Conservation (phyloP, 116 monocot species). For the Posidonia oceanica region DNA sequence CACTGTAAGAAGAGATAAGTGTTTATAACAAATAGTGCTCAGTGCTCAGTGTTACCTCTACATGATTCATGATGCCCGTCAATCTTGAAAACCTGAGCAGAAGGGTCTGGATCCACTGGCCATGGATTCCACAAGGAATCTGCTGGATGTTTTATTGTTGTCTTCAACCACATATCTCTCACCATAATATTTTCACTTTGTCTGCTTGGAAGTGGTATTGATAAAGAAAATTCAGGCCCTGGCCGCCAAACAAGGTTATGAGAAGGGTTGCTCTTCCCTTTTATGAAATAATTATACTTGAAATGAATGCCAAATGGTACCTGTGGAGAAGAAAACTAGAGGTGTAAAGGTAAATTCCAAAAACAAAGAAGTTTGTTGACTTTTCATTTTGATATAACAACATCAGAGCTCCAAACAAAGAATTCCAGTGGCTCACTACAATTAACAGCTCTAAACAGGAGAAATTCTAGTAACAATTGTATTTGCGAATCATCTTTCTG, state of each 20-base stretch:
- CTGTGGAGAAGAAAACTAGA: slow-evolving; percentile 16
- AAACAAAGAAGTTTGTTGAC: neutral
- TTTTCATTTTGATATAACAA: neutral
- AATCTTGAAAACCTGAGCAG: slow-evolving; percentile 11
- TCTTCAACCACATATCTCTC: slow-evolving; percentile 77
- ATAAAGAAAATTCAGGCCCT: slow-evolving; percentile 73
- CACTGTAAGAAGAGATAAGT: slow-evolving; percentile 18
- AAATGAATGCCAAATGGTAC: slow-evolving; percentile 72
- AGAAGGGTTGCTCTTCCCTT: slow-evolving; percentile 21
- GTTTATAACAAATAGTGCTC: neutral
- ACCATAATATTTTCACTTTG: slow-evolving; percentile 48
- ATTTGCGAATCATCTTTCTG: too few species aligned
- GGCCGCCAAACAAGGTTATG: slow-evolving; percentile 49
- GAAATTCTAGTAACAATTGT: too few species aligned
- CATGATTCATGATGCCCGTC: slow-evolving; percentile 14
- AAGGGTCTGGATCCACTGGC: slow-evolving; percentile 25
- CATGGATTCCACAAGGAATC: slow-evolving; percentile 68
- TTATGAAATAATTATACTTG: slow-evolving; percentile 85
- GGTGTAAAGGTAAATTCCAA: neutral
- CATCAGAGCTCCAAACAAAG: neutral
- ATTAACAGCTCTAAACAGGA: too few species aligned
- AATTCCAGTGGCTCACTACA: neutral
- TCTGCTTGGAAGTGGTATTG: slow-evolving; percentile 31
- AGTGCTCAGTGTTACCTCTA: slow-evolving; percentile 34
- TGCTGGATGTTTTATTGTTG: slow-evolving; percentile 16